Evolutionary conservation across 495 filamentous ascomycete species (phyloP), one percentile per base, ranked within the genome.

Genomic region (Massariosphaeria phaeospora): DNA sequence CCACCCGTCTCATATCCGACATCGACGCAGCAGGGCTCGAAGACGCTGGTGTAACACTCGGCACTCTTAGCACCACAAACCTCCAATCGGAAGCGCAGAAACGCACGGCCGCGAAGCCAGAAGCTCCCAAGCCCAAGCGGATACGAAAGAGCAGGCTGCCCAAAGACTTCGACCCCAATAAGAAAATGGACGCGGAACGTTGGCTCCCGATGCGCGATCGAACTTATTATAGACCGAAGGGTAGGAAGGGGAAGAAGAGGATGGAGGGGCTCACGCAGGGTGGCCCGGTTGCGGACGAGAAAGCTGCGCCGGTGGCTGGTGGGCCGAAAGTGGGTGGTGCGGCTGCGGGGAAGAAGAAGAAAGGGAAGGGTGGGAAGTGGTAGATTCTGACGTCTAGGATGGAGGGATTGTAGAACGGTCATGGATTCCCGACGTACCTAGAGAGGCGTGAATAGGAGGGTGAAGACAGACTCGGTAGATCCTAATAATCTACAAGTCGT

Each of bases 121-220:
- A 70, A 21, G 48, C 67, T 24, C 70, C 69, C 2, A 80, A 77
- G 71, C 80, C 79, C 64, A 89, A 86, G 64, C 83, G 84, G 52
- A 73, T 82, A 47, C 76, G 83, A 41, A 84, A 85, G 64, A 79
- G 75, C 7, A 72, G 77, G 35, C 73, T 95, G 44, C 89, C 91
- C 17, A 91, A 91, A 72, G 79, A 88, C 63, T 90, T 83, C 62
- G 88, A 83, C 55, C 69, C 77, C 30, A 78, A 72, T 62, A 95
- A 89, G 76, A 80, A 79, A 38, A 75, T 86, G 5, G 93, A 97
- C 64, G 84, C 87, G 1, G 94, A 99, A 70, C 73, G 93, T 42
- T 99, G 93, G 93, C 70, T 97, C 52, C 91, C 93, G 20, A 72
- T 97, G 51, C 79, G 84, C 42, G 93, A 99, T 64, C 78, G 93